Base-by-base conservation (phyloP, 768 basidiomycete species). In the Tylopilus rubrobrunneus region DNA sequence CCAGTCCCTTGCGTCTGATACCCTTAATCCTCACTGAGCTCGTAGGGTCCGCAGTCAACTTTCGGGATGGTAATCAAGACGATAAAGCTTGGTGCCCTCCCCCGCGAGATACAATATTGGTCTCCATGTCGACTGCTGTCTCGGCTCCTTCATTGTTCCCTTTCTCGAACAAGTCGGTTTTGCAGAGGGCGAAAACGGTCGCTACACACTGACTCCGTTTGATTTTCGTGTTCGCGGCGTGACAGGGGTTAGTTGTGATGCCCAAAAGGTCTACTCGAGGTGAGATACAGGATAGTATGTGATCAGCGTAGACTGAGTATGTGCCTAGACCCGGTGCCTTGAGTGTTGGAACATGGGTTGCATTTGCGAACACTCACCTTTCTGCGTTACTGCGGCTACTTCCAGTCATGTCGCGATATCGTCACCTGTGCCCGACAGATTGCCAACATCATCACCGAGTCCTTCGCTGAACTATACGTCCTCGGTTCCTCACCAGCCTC, bases 201-300 rank as follows among this genome's bases (percentile, higher is more conserved):
- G 51, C 37, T 86, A 78, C 60, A 80, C 78, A 53, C 65, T 88
- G 23, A 70, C 77, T 36, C 86, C 83, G 0, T 98, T 98, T 65
- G 96, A 98, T 71, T 99, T 99, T 71, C 75, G 85, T 21, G 86
- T 98, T 2, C 77, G 81, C 3, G 96, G 96, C 4, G 96, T 99
- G 23, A 98, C 95, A 3, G 86, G 86, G 61, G 90, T 98, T 51
- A 94, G 92, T 56, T 97, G 95, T 68, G 96, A 99, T 75, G 92
- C 92, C 7, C 94, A 97, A 74, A 96, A 96, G 76, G 90, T 87
- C 41, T 14, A 52, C 17, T 23, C 93, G 51, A 81, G 92, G 92
- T 93, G 63, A 57, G 80, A 62, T 0, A 21, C 12, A 6, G 21
- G 19, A 28, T 44, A 14, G n/a, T 14, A 3, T 4, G 17, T 14